phyloP scores from a whole-genome alignment of 164 flowering plant genomes.

The Annona squamosa region DNA sequence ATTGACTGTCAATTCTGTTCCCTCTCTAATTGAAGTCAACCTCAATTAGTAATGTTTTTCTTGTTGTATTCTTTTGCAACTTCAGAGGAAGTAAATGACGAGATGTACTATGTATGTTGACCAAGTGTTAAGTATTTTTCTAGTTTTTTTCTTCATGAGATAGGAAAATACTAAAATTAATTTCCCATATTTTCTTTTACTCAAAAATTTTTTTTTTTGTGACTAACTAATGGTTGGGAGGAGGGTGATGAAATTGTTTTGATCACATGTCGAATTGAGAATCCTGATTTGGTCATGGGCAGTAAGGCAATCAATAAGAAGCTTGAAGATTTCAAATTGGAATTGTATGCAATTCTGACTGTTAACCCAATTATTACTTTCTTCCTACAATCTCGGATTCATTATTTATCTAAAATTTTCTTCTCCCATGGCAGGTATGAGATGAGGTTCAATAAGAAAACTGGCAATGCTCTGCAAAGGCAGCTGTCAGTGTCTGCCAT shows the following conservation, averaged over 20 bases:
- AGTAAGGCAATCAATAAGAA: slow-evolving; percentile 50
- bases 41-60: slow-evolving; percentile 25
- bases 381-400: not conserved
- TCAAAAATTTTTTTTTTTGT: slow-evolving; percentile 10
- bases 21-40: too few relatives aligned
- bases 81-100: not conserved
- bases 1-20: too few relatives aligned
- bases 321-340: slow-evolving; percentile 58
- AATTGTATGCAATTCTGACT: slow-evolving; percentile 56
- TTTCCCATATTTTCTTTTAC: slow-evolving; percentile 6
- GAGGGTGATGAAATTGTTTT: slow-evolving; percentile 87
- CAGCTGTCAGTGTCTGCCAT: slow-evolving; percentile 73
- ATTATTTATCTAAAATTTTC: not conserved
- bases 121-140: not conserved
- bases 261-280: slow-evolving; percentile 75
- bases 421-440: slow-evolving; percentile 50
- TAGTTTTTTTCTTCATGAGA: slow-evolving; percentile 1
- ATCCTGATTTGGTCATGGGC: slow-evolving; percentile 75
- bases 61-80: not conserved
- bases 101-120: not conserved
- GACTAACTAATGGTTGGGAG: slow-evolving; percentile 95
- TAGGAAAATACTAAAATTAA: not conserved
- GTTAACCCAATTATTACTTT: not conserved
- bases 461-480: slow-evolving; percentile 76
- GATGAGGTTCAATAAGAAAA: slow-evolving; percentile 89